Base-by-base conservation (phyloP, 106 monocot species). In the Cymbidium sinense region DNA sequence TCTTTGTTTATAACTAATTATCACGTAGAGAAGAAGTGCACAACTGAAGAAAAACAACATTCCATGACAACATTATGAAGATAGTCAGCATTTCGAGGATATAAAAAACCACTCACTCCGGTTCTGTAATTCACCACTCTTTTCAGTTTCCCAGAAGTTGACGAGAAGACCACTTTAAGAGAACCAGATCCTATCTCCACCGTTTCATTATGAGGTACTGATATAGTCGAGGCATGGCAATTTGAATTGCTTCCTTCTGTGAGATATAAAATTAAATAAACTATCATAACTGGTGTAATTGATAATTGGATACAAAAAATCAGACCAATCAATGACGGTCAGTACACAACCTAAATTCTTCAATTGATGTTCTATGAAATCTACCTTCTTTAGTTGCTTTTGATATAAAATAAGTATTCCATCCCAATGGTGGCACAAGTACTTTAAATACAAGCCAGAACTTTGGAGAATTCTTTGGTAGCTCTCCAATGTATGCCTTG, bases 391-490 rank as follows among this genome's bases (percentile, higher is more conserved):
- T 41, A 27, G 73, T 35, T 39, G 70, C 10, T 79, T 79, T 86
- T 23, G 90, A 90, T 67, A 93, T 86, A 82, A 84, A 90, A 78
- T 89, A 93, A 29, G 93, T 86, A 62, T 81, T 90, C 93, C 93
- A 93, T 61, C 93, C 93, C 52, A 90, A 58, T 65, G 93, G 90
- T 70, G 87, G 93, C 15, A 87, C 73, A 50, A 83, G 86, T 69
- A 77, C 89, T 86, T 84, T 75, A 79, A 93, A 93, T 29, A 88
- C 77, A 79, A 93, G 87, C 93, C 93, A n/a, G n/a, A 93, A 90
- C 41, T 86, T 93, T 61, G 90, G 84, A 43, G 67, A 43, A 61
- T 76, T 70, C 27, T 89, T 81, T 70, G 93, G 72, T 29, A 79
- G 82, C 7, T 80, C 70, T 77, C n/a, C 93, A 73, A 88, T 80